Evolutionary conservation across 805 yeast genomes (phyloP).

Genomic region (Torulaspora maleeae): DNA sequence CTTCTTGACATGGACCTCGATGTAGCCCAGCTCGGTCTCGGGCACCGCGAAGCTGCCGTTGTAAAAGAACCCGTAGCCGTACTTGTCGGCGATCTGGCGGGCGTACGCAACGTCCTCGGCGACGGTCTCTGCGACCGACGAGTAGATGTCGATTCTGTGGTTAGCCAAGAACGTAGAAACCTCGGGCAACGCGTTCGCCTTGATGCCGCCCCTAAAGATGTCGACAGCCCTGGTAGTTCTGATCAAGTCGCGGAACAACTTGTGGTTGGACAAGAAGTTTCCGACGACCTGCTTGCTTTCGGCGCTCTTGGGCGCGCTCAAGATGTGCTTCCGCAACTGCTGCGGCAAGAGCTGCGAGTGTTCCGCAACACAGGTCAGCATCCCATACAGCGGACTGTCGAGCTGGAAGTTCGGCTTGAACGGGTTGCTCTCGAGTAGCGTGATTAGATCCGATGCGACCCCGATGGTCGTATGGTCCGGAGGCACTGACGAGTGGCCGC

Average conservation of each 20-base stretch:
- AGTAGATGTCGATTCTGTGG: constrained; percentile 60
- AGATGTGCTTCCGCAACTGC: constrained; percentile 25
- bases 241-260: constrained; percentile 38
- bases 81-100: constrained; percentile 42
- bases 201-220: constrained; percentile 65
- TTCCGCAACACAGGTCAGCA: constrained; percentile 59
- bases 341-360: constrained; percentile 33
- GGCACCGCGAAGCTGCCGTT: constrained; percentile 24
- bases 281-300: constrained; percentile 37
- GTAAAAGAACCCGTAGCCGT: constrained; percentile 43
- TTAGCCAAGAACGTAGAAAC: constrained; percentile 49
- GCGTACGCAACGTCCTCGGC: constrained; percentile 39
- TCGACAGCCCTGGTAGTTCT: constrained; percentile 67
- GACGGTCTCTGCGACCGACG: constrained; percentile 42
- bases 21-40: constrained; percentile 31
- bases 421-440: constrained; percentile 53
- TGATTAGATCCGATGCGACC: constrained; percentile 55
- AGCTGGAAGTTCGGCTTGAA: constrained; percentile 35
- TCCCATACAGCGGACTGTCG: constrained; percentile 55
- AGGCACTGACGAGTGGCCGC: constrained; percentile 80
- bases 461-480: constrained; percentile 82
- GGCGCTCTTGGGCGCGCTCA: constrained; percentile 36
- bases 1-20: constrained; percentile 22
- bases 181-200: constrained; percentile 76
- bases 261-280: constrained; percentile 17